phyloP scores from a whole-genome alignment of 345 rosid species.

The Citrus cavaleriei region DNA sequence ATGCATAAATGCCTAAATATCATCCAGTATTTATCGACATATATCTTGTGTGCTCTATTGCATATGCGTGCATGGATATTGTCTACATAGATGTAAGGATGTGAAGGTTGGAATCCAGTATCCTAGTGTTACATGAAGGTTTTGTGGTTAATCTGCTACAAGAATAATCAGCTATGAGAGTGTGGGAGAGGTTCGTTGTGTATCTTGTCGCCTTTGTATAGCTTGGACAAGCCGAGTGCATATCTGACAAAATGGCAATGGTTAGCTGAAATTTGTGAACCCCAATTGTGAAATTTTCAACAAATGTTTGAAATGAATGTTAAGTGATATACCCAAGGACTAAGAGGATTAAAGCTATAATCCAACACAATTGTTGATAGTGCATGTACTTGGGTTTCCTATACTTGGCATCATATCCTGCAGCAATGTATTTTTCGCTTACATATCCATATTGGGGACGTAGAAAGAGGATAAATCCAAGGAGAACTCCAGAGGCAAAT shows the following conservation, averaged over 20 bases:
- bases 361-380: conserved; percentile 56
- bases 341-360: conserved; percentile 43
- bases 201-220: conserved; percentile 27
- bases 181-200: neutral
- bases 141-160: neutral
- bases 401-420: conserved; percentile 54
- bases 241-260: conserved; percentile 33
- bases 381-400: conserved; percentile 58
- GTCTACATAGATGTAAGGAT: too few relatives aligned
- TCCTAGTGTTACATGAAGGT: neutral
- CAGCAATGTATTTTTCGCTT: conserved; percentile 54
- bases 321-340: conserved; percentile 52
- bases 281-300: neutral
- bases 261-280: neutral
- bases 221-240: conserved; percentile 37
- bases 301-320: neutral
- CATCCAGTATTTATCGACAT: neutral
- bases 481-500: conserved; percentile 66
- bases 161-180: neutral
- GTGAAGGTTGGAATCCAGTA: neutral
- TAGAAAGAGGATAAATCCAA: conserved; percentile 75
- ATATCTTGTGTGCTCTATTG: neutral
- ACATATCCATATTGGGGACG: conserved; percentile 93
- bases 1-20: neutral
- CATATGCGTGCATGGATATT: neutral